phyloP scores from a whole-genome alignment of 768 basidiomycete genomes.

The Collybiopsis luxurians region DNA sequence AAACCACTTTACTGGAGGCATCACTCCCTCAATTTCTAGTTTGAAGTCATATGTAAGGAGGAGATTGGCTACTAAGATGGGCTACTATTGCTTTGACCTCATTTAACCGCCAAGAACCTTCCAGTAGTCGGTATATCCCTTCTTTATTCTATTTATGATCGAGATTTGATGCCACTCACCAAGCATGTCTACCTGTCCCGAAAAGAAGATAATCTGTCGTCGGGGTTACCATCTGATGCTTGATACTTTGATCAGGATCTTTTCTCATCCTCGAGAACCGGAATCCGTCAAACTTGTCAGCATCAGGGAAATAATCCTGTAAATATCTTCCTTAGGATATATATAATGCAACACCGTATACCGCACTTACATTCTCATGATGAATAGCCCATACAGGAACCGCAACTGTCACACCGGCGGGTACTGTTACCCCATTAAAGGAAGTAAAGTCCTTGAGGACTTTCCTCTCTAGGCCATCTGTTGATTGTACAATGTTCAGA shows the following conservation, averaged over 20 bases:
- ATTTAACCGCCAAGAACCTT: slow-evolving; percentile 26
- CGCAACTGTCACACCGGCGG: slow-evolving; percentile 23
- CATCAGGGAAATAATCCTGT: not conserved
- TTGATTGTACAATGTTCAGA: too few species aligned
- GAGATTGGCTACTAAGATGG: too few species aligned
- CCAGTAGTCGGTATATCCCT: too few species aligned
- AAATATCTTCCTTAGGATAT: too few species aligned
- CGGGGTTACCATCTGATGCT: not conserved
- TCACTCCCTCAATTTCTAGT: slow-evolving; percentile 27
- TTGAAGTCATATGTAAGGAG: slow-evolving; percentile 29
- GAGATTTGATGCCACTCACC: not conserved
- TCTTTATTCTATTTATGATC: too few species aligned
- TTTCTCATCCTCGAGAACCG: slow-evolving; percentile 10
- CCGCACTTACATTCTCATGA: slow-evolving; percentile 25
- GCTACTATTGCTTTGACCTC: slow-evolving; percentile 28
- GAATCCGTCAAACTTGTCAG: slow-evolving; percentile 9
- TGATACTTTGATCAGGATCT: not conserved
- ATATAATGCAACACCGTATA: not conserved
- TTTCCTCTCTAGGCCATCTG: slow-evolving; percentile 14
- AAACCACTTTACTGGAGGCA: slow-evolving; percentile 31
- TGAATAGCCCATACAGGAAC: slow-evolving; percentile 19
- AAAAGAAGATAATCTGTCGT: not conserved
- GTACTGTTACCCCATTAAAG: slow-evolving; percentile 32
- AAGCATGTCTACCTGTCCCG: slow-evolving; percentile 8
- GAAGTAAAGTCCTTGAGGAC: slow-evolving; percentile 31